phyloP scores from a whole-genome alignment of 495 filamentous ascomycete genomes.

The Penicillium taxi region DNA sequence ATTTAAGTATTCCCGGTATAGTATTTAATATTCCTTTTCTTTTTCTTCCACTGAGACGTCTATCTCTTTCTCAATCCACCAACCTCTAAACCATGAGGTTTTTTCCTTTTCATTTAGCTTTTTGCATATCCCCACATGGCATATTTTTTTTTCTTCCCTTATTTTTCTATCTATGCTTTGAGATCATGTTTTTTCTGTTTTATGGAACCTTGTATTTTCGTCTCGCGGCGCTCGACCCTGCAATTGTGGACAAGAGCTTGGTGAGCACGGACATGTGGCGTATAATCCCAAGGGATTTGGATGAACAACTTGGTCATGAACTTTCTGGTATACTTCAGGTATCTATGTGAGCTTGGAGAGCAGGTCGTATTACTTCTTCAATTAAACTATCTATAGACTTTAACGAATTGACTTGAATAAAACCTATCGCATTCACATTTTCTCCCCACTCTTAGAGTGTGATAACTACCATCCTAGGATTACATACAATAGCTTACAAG shows the following conservation, averaged over 20 bases:
- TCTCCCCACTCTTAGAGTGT: too few species aligned
- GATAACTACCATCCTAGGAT: too few species aligned
- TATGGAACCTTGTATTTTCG: constrained; percentile 12
- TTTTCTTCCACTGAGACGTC: background rate
- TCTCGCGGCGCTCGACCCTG: constrained; percentile 3
- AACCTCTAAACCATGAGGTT: too few species aligned
- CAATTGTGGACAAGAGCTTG: constrained; percentile 8
- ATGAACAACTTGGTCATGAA: constrained; percentile 5
- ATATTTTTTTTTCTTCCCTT: constrained; percentile 4
- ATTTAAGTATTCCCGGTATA: constrained; percentile 1
- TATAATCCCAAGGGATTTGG: constrained; percentile 6
- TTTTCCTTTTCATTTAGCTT: background rate
- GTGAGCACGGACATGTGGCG: constrained; percentile 18
- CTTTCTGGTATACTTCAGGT: background rate
- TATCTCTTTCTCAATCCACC: background rate
- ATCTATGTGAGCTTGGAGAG: constrained; percentile 1
- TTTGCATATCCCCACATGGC: constrained; percentile 2
- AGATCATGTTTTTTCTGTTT: constrained; percentile 4
- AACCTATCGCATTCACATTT: background rate
- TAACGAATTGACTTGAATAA: constrained; percentile 18
- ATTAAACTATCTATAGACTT: constrained; percentile 17
- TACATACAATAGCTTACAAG: too few species aligned
- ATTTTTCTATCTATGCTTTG: constrained; percentile 6
- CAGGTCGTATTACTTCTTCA: background rate
- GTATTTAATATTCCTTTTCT: constrained; percentile 6